A percentile compares a stretch with the other conserved stretches of the same genome.
Evolutionary conservation across 495 filamentous ascomycete species (phyloP).

Genomic region (Neurospora sp.): DNA sequence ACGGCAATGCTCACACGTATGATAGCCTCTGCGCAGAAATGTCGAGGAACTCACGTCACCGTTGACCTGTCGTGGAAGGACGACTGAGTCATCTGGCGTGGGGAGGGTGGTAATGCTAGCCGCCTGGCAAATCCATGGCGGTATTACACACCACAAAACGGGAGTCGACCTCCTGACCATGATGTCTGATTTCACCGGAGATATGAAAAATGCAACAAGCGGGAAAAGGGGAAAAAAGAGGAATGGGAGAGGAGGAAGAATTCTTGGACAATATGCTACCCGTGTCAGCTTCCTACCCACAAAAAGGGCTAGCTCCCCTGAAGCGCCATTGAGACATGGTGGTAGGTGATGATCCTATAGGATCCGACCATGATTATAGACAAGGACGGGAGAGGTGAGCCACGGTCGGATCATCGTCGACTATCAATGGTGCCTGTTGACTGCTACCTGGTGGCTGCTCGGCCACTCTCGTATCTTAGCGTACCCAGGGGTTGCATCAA

Average conservation of each 20-base stretch:
- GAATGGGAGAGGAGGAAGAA: background rate
- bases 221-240: background rate
- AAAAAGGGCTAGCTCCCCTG: background rate
- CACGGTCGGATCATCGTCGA: background rate
- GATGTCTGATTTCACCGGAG: background rate
- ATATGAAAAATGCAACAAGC: background rate
- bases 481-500: background rate
- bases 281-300: background rate
- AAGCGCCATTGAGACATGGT: background rate
- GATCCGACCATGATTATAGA: background rate
- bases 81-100: background rate
- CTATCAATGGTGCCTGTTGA: background rate
- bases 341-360: background rate
- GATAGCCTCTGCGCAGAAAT: conserved; percentile 14
- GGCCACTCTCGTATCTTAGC: background rate
- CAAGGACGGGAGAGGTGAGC: background rate
- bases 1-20: conserved; percentile 11
- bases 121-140: background rate
- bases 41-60: conserved; percentile 5
- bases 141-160: background rate
- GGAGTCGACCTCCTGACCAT: background rate
- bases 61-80: conserved; percentile 12
- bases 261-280: background rate
- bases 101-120: background rate
- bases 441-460: background rate